These are phyloP conservation scores for Cnidoscolus chayamansa DNA, from an alignment of 441 rosid genomes.

Conservation along the genomic window DNA sequence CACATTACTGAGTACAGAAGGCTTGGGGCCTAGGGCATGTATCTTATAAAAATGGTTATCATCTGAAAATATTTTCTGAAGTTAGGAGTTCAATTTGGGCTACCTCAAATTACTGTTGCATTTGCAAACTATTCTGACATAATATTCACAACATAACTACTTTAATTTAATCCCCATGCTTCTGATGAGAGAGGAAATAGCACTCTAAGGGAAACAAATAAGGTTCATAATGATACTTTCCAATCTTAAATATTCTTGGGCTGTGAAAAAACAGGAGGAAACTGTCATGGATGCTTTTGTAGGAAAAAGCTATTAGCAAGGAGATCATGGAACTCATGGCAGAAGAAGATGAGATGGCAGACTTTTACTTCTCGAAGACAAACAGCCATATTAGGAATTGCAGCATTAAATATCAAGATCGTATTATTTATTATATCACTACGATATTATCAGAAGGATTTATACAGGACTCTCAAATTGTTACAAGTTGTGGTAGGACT, in stretches of 20 bases:
- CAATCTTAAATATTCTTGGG: neutral
- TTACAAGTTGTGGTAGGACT: no score
- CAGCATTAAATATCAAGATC: no score
- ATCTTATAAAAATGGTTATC: neutral
- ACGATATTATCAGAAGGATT: no score
- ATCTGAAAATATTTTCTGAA: neutral
- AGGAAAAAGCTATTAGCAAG: no score
- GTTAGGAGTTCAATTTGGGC: neutral
- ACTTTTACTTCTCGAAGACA: no score
- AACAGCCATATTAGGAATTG: no score
- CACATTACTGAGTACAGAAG: constrained; percentile 12
- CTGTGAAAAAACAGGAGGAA: neutral
- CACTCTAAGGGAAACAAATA: neutral
- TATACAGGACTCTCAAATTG: no score
- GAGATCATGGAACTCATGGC: no score
- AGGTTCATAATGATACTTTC: neutral
- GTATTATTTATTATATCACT: no score
- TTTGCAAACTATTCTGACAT: neutral
- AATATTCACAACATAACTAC: neutral
- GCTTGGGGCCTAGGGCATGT: neutral
- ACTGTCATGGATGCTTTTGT: neutral
- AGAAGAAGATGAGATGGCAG: no score
- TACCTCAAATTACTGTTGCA: neutral
- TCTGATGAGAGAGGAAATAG: neutral
- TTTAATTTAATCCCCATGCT: neutral